Evolutionary conservation across 371 early-diverging fungal genomes (phyloP), one percentile per base, ranked within the genome.

Genomic region (Capillidium rhysosporum): DNA sequence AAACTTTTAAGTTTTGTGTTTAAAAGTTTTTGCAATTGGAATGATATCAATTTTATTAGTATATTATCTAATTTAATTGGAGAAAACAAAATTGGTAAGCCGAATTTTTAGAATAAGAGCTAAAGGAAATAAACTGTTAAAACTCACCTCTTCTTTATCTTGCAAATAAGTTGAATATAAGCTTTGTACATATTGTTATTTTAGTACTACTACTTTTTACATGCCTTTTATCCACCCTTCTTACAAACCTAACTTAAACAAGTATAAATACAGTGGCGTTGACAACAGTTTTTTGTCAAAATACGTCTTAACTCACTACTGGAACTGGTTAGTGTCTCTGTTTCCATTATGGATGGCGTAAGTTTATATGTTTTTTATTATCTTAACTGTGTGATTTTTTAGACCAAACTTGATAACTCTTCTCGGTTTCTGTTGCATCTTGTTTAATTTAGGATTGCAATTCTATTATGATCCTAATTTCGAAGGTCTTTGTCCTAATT

Each of bases 361-460:
- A 64, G 77, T 73, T 38, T 16, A 5, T 39, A 5, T 2, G 8
- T 16, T 34, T 25, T 47, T 7, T 18, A 29, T 49, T 4, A 24
- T 47, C 8, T 24, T n/a, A 28, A 18, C 40, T 10, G 18, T 45
- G 43, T 48, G n/a, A n/a, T n/a, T n/a, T n/a, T n/a, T 28, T 70
- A 92, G 93, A 4, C 99, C 99, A 45, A 98, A 98, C 66, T 64
- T 91, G 57, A 94, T 98, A 58, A 98, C 99, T 12, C 71, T 98
- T 51, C 74, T 82, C 51, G 99, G 99, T 20, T 77, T 97, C 52
- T 62, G 79, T 47, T 92, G 87, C 59, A 86, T 91, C 61, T 60
- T 92, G 14, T 59, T 79, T 46, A 88, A 89, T 65, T 65, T 93
- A 31, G 57, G 71, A 9, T 56, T 76, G 62, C 67, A 76, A 52